Evolutionary conservation across 2,329 filamentous ascomycete species (phyloP), one percentile per base, ranked within the genome.

Genomic region (Penicillium capsulatum): DNA sequence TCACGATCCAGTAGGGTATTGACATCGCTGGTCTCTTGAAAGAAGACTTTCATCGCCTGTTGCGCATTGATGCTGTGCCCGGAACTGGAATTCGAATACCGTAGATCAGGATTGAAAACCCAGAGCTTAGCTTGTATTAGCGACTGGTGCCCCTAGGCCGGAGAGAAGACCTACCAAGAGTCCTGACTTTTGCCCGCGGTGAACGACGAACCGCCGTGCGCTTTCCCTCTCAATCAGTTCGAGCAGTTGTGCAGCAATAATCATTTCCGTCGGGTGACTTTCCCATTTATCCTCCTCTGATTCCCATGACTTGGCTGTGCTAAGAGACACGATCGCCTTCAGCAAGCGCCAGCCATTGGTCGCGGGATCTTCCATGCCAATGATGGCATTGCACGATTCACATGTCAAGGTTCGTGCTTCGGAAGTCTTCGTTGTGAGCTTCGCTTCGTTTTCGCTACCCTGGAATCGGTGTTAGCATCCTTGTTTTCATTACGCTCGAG

Each of bases 21-120:
- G 4, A 60, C 58, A 39, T 70, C 52, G 1, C 41, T 31, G 2
- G 61, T 40, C 2, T 49, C 34, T 46, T 74, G 67, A 54, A 72
- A 81, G 41, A 81, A 71, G 14, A 80, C 63, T 49, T 81, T 82
- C 63, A 77, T 69, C 1, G 75, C 75, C n/a, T 74, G 69, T 33
- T 64, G 63, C 2, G 60, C 52, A 30, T 69, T 62, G 7, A 61
- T 50, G 24, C 38, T 59, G 7, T 56, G 42, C 1, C 53, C 43
- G 7, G 47, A n/a, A 30, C 50, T 54, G 7, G 70, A 72, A 7
- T 68, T 74, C 2, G 78, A 78, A 47, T 79, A 76, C 35, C 69
- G 69, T 28, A 81, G 66, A 42, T 79, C 72, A 0, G 77, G 75
- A 6, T 79, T 78, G 60, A 82, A 81, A 38, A 78, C 66, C 79